Base-by-base conservation (phyloP, 2,329 filamentous ascomycete genomes). In the Chaetomium strumarium region DNA sequence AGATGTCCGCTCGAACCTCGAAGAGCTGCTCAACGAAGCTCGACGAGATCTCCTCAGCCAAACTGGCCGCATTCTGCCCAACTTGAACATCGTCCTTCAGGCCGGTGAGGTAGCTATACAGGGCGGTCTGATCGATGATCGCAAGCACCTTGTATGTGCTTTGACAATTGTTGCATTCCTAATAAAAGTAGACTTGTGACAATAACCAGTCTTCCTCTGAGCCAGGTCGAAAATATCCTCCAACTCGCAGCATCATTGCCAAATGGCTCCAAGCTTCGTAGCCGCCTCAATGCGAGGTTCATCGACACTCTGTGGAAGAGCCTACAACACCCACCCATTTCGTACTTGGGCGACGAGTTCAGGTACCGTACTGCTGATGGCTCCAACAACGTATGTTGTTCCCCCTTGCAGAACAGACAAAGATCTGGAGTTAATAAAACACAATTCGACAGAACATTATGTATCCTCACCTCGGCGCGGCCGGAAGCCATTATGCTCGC, bases 401-500 rank as follows among this genome's bases (percentile, higher is more conserved):
- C 16, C 19, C 2, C 16, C 38, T 11, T 40, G 14, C 9, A 40
- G 19, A 40, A 17, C 17, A 7, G 38, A 40, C 38, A 17, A 20
- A 40, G 20, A 40, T 40, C 16, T 20, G 16, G 38, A 40, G 38
- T 13, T 19, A 20, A n/a, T n/a, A 40, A 40, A 11, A 38, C 38
- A 40, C 11, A 17, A 24, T 17, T 40, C 19, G 38, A 40, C 38
- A 40, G 38, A 88, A 83, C 61, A 74, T 83, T 45, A 69, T 81
- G 17, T 73, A 79, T 60, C 85, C 85, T 2, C 73, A 81, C 48
- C 70, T 89, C 30, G 85, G 85, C 2, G 75, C 75, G 36, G 83
- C 85, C 10, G 78, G 78, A 12, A 81, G 80, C n/a, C 77, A 83
- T 0, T 89, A 89, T 61, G 85, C 85, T 20, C 78, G 84, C 56